A percentile compares a stretch with the other conserved stretches of the same genome.
Evolutionary conservation across 1,139 yeast species (phyloP).

Genomic region (Ogataea hybrid): DNA sequence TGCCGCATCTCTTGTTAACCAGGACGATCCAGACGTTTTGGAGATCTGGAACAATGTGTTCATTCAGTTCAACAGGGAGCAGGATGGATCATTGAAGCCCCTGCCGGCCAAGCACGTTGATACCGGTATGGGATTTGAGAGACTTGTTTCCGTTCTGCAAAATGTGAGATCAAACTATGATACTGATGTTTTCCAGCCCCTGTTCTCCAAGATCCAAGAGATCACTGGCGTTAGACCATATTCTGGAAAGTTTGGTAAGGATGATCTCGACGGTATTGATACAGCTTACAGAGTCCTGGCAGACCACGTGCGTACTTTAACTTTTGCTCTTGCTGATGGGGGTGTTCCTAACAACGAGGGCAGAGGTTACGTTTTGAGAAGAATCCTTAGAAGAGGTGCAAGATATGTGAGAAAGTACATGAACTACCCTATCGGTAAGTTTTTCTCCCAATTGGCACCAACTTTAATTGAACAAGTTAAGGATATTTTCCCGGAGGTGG

Average conservation of each 20-base stretch:
- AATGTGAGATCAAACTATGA: slow-evolving; percentile 90
- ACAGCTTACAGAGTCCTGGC: slow-evolving; percentile 98
- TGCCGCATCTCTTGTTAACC: slow-evolving; percentile 84
- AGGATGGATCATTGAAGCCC: slow-evolving; percentile 74
- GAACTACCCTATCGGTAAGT: slow-evolving; percentile 92
- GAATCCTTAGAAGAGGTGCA: slow-evolving; percentile 96
- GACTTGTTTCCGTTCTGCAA: slow-evolving; percentile 92
- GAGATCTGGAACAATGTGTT: slow-evolving; percentile 98
- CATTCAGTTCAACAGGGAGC: slow-evolving; percentile 93
- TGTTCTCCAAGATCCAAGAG: slow-evolving; percentile 81
- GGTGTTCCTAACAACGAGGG: slow-evolving; percentile 99
- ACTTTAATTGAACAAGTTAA: slow-evolving; percentile 86
- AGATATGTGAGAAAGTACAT: slow-evolving; percentile 95
- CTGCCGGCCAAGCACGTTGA: slow-evolving; percentile 95
- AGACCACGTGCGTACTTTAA: slow-evolving; percentile 95
- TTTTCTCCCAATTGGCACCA: slow-evolving; percentile 90
- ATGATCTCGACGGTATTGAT: slow-evolving; percentile 91
- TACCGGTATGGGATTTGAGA: slow-evolving; percentile 98
- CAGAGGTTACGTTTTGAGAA: slow-evolving; percentile 95
- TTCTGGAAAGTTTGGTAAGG: slow-evolving; percentile 88
- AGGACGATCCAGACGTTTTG: slow-evolving; percentile 96
- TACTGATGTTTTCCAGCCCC: slow-evolving; percentile 92
- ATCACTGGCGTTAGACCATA: slow-evolving; percentile 91
- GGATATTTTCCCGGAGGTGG: slow-evolving; percentile 89
- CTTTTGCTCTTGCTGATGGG: slow-evolving; percentile 96